Conservation (phyloP, 257 asterid genomes). For the Solanum raphanifolium region DNA sequence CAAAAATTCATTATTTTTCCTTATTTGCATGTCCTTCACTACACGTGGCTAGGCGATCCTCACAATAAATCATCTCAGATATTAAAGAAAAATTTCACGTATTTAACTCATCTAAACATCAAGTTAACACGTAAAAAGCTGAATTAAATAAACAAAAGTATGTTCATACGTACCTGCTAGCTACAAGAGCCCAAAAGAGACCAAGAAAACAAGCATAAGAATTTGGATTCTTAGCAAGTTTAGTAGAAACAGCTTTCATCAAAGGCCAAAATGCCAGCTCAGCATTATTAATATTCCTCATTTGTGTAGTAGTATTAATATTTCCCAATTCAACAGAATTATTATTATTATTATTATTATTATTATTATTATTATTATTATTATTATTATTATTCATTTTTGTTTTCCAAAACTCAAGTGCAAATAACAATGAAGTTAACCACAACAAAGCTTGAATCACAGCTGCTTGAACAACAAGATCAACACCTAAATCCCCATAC, state of each 20-base stretch:
- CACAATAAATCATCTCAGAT: background rate
- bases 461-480: constrained; percentile 24
- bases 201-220: constrained; percentile 41
- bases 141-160: background rate
- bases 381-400: background rate
- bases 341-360: no score
- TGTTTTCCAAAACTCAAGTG: constrained; percentile 11
- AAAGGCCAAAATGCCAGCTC: constrained; percentile 6
- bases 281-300: background rate
- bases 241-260: constrained; percentile 27
- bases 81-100: background rate
- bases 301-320: background rate
- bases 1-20: background rate
- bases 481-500: constrained; percentile 18
- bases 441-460: constrained; percentile 16
- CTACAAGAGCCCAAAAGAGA: constrained; percentile 44
- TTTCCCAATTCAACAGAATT: background rate
- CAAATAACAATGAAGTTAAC: constrained; percentile 8
- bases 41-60: background rate
- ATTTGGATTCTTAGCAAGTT: constrained; percentile 52
- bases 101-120: background rate
- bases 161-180: constrained; percentile 26
- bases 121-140: background rate
- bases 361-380: no score
- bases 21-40: background rate